phyloP scores from a whole-genome alignment of 768 basidiomycete genomes.

The Termitomyces sp. region DNA sequence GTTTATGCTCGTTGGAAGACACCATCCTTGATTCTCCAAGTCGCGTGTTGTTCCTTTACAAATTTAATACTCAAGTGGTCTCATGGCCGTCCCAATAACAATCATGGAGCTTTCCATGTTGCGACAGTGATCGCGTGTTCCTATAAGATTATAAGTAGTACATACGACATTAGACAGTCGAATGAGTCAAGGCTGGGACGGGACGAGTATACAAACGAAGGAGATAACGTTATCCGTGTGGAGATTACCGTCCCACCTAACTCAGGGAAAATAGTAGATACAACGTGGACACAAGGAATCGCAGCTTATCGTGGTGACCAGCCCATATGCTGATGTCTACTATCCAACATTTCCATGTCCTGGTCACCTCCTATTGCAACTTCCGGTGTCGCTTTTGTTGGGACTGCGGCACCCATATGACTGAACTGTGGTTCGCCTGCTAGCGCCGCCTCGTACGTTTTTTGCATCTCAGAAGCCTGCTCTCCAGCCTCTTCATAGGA shows the following conservation, averaged over 20 bases:
- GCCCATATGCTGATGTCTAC: slow-evolving; percentile 4
- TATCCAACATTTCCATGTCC: slow-evolving; percentile 12
- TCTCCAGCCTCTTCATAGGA: slow-evolving; percentile 86
- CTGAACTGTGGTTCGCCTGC: slow-evolving; percentile 39
- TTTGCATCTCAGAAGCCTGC: slow-evolving; percentile 65
- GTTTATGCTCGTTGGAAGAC: neutral
- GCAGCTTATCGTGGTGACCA: neutral
- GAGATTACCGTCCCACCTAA: neutral
- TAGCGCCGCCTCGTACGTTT: slow-evolving; percentile 36
- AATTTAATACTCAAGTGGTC: neutral
- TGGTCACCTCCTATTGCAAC: slow-evolving; percentile 11
- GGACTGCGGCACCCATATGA: slow-evolving; percentile 40
- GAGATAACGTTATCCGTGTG: neutral
- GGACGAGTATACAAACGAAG: neutral
- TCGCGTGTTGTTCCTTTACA: neutral
- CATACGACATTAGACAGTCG: neutral
- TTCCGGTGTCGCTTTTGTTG: slow-evolving; percentile 25
- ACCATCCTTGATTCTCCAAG: neutral
- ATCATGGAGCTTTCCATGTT: neutral
- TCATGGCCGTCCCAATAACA: neutral
- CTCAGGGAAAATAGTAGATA: neutral
- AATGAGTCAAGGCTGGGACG: neutral
- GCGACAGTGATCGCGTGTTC: neutral
- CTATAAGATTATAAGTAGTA: neutral
- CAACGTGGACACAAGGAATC: neutral